Percentiles rank a stretch among this genome's conserved stretches.
Evolutionary conservation across 2,329 filamentous ascomycete species (phyloP).

Genomic region (Neoarthrinium moseri): DNA sequence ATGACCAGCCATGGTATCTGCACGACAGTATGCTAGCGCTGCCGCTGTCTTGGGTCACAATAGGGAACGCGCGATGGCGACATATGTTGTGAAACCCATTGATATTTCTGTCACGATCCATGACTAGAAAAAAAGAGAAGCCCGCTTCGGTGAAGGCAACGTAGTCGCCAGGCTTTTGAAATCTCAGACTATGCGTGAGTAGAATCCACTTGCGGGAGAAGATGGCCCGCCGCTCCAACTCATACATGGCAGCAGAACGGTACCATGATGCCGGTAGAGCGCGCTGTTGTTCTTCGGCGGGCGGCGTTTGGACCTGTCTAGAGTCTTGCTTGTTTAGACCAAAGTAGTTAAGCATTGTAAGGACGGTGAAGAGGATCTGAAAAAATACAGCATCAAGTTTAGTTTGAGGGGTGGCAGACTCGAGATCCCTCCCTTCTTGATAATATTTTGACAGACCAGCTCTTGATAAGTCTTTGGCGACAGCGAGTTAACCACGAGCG

Average conservation of each 20-base stretch:
- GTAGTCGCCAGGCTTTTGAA: neutral
- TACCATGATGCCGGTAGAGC: neutral
- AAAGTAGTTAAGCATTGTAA: neutral
- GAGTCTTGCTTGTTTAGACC: neutral
- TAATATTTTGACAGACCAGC: neutral
- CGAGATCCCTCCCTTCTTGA: neutral
- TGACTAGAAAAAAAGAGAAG: neutral
- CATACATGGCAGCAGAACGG: neutral
- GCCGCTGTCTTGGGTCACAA: constrained; percentile 51
- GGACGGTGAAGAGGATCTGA: neutral
- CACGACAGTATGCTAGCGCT: constrained; percentile 53
- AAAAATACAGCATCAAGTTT: neutral
- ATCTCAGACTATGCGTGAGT: neutral
- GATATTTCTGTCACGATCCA: neutral
- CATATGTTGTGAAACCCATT: constrained; percentile 59
- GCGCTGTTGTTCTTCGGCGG: neutral
- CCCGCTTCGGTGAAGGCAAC: neutral
- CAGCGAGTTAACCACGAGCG: no score
- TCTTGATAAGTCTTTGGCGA: neutral
- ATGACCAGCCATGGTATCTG: constrained; percentile 64
- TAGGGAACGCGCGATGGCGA: constrained; percentile 58
- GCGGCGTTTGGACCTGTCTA: neutral
- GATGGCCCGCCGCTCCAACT: neutral
- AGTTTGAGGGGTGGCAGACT: neutral
- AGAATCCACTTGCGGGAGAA: neutral